These are phyloP conservation scores for Pichia scutulata DNA, from an alignment of 805 yeast species.

Conservation along the genomic window DNA sequence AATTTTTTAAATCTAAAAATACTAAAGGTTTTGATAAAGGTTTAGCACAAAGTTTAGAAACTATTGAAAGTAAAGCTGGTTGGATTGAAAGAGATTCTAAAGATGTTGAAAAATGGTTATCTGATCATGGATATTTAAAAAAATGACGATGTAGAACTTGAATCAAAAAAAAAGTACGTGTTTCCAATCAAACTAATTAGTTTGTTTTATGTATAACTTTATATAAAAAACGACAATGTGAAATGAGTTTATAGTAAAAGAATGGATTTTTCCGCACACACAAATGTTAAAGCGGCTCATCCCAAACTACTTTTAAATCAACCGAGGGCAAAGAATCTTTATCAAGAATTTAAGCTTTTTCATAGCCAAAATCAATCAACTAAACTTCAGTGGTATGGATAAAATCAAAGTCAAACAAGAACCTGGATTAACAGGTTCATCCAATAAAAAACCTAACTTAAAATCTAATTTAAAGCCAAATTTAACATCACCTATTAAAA, in stretches of 20 bases:
- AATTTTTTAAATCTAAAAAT: slow-evolving; percentile 42
- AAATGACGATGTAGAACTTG: neutral
- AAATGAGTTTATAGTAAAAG: no score
- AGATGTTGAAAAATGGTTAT: slow-evolving; percentile 41
- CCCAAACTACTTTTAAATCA: neutral
- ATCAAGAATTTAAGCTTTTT: no score
- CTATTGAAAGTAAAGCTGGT: slow-evolving; percentile 40
- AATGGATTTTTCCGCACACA: no score
- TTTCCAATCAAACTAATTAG: neutral
- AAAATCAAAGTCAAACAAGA: slow-evolving; percentile 1
- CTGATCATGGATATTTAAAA: slow-evolving; percentile 18
- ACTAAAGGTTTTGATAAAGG: slow-evolving; percentile 53
- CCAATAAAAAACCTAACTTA: no score
- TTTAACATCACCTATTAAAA: neutral
- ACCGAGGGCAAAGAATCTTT: neutral
- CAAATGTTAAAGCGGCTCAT: neutral
- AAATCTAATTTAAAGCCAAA: neutral
- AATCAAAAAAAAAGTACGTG: neutral
- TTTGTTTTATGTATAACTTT: neutral
- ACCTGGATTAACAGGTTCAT: neutral
- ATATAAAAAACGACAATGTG: no score
- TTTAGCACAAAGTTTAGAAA: slow-evolving; percentile 50
- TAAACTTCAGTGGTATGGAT: slow-evolving; percentile 1
- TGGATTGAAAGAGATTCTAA: slow-evolving; percentile 49
- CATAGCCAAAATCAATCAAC: neutral